Evolutionary conservation across 176 grass and related monocot species (phyloP).

Genomic region (Phoenix roebelenii): DNA sequence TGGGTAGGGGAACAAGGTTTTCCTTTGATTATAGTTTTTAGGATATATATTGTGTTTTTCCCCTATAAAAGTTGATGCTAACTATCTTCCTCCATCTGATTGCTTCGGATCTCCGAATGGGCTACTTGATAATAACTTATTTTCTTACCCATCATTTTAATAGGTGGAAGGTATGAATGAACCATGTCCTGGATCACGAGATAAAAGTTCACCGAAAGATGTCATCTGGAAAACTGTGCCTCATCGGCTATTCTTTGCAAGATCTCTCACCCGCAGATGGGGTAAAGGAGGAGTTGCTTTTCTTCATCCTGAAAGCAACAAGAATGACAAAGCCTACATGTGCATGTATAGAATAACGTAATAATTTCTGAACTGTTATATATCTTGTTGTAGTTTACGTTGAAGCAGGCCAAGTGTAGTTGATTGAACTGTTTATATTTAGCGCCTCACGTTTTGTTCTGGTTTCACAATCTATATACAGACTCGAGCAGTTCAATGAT

Average conservation of each 20-base stretch:
- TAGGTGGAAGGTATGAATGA: slow-evolving; percentile 74
- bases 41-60: too few species aligned
- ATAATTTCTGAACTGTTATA: too few species aligned
- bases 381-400: too few species aligned
- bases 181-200: slow-evolving; percentile 54
- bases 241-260: slow-evolving; percentile 76
- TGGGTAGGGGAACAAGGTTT: too few species aligned
- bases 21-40: too few species aligned
- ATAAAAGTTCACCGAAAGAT: slow-evolving; percentile 52
- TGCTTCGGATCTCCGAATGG: too few species aligned
- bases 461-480: slow-evolving; percentile 25
- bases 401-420: too few species aligned
- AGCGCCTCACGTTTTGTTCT: too few species aligned
- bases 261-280: slow-evolving; percentile 49
- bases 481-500: slow-evolving; percentile 96
- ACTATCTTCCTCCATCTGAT: too few species aligned
- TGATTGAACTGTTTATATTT: too few species aligned
- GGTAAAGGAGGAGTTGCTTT: slow-evolving; percentile 84
- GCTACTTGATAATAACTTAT: slow-evolving; percentile 1
- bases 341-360: slow-evolving; percentile 99
- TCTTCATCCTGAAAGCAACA: slow-evolving; percentile 59
- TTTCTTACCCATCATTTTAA: slow-evolving; percentile 15
- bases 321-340: slow-evolving; percentile 48
- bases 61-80: too few species aligned
- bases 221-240: slow-evolving; percentile 71